Evolutionary conservation across 371 early-diverging fungal species (phyloP).

Genomic region (Capillidium heterosporum): DNA sequence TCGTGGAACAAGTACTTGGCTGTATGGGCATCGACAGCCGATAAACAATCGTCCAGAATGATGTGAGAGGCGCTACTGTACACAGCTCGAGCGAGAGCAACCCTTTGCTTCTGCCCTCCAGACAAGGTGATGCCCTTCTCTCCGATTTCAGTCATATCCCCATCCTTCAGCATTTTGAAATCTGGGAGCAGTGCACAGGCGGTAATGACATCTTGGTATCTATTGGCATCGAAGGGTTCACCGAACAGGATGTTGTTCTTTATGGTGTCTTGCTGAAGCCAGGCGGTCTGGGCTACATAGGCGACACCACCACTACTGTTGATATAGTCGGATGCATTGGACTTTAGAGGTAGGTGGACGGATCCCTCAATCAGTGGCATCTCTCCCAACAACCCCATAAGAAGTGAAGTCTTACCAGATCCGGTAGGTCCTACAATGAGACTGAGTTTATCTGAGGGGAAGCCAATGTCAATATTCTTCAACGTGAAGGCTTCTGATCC

Average conservation of each 20-base stretch:
- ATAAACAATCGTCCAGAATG: conserved; percentile 67
- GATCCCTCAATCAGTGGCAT: conserved; percentile 28
- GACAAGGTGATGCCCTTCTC: conserved; percentile 63
- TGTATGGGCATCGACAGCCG: conserved; percentile 74
- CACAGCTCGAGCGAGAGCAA: conserved; percentile 66
- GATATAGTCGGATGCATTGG: conserved; percentile 11
- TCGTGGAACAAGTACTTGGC: conserved; percentile 56
- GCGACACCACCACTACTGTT: conserved; percentile 35
- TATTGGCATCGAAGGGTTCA: conserved; percentile 29
- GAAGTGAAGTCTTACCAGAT: conserved; percentile 42
- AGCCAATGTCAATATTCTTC: conserved; percentile 22
- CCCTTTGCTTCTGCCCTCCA: conserved; percentile 64
- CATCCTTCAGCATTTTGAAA: conserved; percentile 56
- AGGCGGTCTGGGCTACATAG: conserved; percentile 65
- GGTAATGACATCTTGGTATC: conserved; percentile 43
- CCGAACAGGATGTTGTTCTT: conserved; percentile 78
- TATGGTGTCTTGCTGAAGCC: conserved; percentile 72
- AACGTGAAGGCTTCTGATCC: conserved; percentile 19
- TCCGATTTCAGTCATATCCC: conserved; percentile 85
- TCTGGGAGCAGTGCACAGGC: conserved; percentile 51
- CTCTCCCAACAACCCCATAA: conserved; percentile 46
- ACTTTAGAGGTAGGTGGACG: conserved; percentile 20
- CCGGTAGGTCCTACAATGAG: conserved; percentile 40
- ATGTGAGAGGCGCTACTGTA: conserved; percentile 53
- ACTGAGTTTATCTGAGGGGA: conserved; percentile 34